phyloP scores from a whole-genome alignment of 163 green algal species.

The Scenedesmus sp. region DNA sequence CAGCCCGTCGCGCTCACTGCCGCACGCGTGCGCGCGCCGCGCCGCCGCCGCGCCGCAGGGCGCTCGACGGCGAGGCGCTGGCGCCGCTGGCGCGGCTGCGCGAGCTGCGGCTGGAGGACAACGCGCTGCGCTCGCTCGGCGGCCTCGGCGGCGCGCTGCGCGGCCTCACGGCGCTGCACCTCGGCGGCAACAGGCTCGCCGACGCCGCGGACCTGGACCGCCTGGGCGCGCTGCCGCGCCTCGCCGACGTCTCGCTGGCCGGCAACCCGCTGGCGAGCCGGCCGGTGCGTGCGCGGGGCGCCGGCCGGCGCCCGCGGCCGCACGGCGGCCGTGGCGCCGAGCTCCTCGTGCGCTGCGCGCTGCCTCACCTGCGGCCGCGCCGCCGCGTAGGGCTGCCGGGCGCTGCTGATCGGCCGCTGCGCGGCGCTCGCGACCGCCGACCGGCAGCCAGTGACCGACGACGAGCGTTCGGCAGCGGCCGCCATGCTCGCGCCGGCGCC shows the following conservation, averaged over 20 bases:
- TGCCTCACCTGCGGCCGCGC: neutral
- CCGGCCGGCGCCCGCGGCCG: too few species aligned
- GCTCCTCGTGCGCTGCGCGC: neutral
- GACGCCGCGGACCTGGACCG: conserved; percentile 68
- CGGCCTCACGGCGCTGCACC: conserved; percentile 57
- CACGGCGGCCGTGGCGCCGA: neutral
- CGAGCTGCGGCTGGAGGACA: conserved; percentile 72
- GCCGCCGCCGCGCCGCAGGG: neutral
- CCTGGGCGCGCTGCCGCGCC: conserved; percentile 36
- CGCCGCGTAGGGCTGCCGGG: conserved; percentile 46
- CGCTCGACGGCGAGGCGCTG: conserved; percentile 60
- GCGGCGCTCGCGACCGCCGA: conserved; percentile 51
- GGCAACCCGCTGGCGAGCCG: conserved; percentile 68
- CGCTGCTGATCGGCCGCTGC: conserved; percentile 47
- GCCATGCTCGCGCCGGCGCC: neutral
- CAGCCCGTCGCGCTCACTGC: too few species aligned
- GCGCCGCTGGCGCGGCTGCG: conserved; percentile 53
- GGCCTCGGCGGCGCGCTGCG: neutral
- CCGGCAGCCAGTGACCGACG: conserved; percentile 28
- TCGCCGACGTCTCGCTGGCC: conserved; percentile 62
- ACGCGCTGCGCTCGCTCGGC: conserved; percentile 66
- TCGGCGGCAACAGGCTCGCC: conserved; percentile 70
- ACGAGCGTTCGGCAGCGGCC: conserved; percentile 1
- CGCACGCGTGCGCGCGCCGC: too few species aligned
- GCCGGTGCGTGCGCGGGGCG: conserved; percentile 22